A percentile compares a stretch with the other conserved stretches of the same genome.
Conservation (phyloP, 2,329 filamentous ascomycete genomes). For the Dryadomyces sulphureus region DNA sequence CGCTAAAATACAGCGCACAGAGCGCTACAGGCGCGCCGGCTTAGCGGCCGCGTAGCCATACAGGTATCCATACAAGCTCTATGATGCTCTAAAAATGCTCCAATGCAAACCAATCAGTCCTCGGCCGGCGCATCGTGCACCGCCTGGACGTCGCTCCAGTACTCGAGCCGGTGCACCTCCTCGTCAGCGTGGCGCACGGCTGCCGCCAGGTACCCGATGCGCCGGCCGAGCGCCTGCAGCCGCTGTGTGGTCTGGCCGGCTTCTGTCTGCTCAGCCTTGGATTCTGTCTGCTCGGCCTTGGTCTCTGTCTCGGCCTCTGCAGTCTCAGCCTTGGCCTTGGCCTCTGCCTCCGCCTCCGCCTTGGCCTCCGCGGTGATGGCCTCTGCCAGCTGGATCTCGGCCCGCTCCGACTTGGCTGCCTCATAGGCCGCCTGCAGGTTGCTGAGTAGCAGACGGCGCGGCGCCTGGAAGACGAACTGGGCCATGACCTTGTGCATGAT, state of each 20-base stretch:
- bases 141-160: constrained; percentile 72
- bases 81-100: not conserved
- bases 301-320: not conserved
- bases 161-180: constrained; percentile 68
- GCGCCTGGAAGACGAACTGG: constrained; percentile 78
- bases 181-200: constrained; percentile 65
- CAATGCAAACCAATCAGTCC: not conserved
- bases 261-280: not conserved
- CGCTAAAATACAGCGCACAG: not conserved
- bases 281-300: not conserved
- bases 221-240: constrained; percentile 14
- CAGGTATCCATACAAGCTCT: not conserved
- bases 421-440: constrained; percentile 53
- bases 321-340: constrained; percentile 1
- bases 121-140: constrained; percentile 27
- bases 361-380: not conserved
- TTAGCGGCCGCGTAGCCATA: too few species aligned
- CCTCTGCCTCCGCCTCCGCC: not conserved
- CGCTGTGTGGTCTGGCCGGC: not conserved
- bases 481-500: constrained; percentile 78
- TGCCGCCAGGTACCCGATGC: constrained; percentile 54
- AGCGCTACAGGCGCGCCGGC: too few species aligned
- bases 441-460: constrained; percentile 60
- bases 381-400: not conserved
- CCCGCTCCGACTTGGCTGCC: not conserved